These are phyloP conservation scores for Trichoderma semiorbis DNA, from an alignment of 2,329 filamentous ascomycete genomes.

Conservation along the genomic window DNA sequence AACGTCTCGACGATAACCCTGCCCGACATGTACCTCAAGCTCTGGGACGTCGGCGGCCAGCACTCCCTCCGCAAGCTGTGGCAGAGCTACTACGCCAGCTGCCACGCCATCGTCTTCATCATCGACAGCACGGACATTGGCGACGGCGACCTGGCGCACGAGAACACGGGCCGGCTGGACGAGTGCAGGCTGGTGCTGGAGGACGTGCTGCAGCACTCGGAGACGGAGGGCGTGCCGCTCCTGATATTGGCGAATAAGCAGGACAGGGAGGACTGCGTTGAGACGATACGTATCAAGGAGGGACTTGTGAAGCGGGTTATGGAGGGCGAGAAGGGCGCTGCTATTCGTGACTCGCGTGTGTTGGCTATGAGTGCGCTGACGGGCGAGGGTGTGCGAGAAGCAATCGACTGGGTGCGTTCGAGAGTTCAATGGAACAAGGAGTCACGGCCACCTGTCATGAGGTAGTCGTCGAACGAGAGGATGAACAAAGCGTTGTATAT, in stretches of 20 bases:
- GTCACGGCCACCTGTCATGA: slow-evolving; percentile 85
- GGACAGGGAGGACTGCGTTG: slow-evolving; percentile 93
- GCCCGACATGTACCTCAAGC: slow-evolving; percentile 93
- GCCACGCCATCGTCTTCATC: slow-evolving; percentile 96
- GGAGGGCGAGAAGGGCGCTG: slow-evolving; percentile 84
- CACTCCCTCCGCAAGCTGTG: slow-evolving; percentile 83
- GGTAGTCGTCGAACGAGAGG: slow-evolving; percentile 48
- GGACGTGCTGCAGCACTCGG: slow-evolving; percentile 80
- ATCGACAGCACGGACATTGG: slow-evolving; percentile 94
- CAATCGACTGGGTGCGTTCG: slow-evolving; percentile 93
- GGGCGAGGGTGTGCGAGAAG: slow-evolving; percentile 82
- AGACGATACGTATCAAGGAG: slow-evolving; percentile 96
- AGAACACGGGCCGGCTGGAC: slow-evolving; percentile 61
- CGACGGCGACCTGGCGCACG: slow-evolving; percentile 64
- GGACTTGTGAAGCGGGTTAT: slow-evolving; percentile 93
- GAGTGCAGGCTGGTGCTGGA: slow-evolving; percentile 90
- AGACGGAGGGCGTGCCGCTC: slow-evolving; percentile 87
- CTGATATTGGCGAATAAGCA: slow-evolving; percentile 96
- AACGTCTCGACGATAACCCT: slow-evolving; percentile 91
- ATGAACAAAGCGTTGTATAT: not conserved
- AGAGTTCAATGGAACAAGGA: slow-evolving; percentile 97
- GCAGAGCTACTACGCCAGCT: slow-evolving; percentile 92
- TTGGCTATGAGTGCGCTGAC: slow-evolving; percentile 89
- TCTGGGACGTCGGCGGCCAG: slow-evolving; percentile 98
- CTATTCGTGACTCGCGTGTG: slow-evolving; percentile 85